Evolutionary conservation across 2,329 filamentous ascomycete genomes (phyloP), one percentile per base, ranked within the genome.

Genomic region (Madurella fahalii): DNA sequence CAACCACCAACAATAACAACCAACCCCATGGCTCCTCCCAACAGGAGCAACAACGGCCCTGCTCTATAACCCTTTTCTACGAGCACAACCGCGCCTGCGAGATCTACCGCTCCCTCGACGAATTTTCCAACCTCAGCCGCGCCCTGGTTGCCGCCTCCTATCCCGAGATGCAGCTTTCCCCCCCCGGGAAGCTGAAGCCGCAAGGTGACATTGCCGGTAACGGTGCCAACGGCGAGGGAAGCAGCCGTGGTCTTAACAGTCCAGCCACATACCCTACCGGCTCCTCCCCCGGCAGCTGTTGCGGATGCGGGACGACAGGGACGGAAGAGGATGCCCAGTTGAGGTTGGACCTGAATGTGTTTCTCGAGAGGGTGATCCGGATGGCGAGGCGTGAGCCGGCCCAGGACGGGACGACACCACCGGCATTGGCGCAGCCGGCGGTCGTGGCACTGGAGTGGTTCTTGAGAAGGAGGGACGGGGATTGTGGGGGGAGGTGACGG

Each of bases 21-120:
- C 42, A n/a, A 5, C 8, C 13, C 31, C 16, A 31, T 17, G 12
- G 13, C 31, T 31, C 34, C 11, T 37, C 34, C 34, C 9, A 9
- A 25, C 51, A 57, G 9, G 39, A 58, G 20, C 42, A 47, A 12
- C 52, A 51, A 13, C n/a, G n/a, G n/a, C 31, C 60, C 30, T 64
- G 65, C 56, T 54, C 63, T 40, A 60, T 70, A n/a, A 56, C 62
- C 25, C 65, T 69, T 9, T 64, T 61, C 57, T 69, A 68, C 57
- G 20, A 54, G 12, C 57, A 61, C 53, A 67, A 69, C 64, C 61
- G 68, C n/a, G 65, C 67, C 15, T 70, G 67, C 61, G 64, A 57
- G 30, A 59, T 69, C 45, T 62, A 60, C 56, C 65, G 67, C 32
- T 60, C 62, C 32, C 57, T 58, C 54, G 64, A 65, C 43, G 67